Evolutionary conservation across 768 basidiomycete species (phyloP).

Genomic region (Boletus reticuloceps): DNA sequence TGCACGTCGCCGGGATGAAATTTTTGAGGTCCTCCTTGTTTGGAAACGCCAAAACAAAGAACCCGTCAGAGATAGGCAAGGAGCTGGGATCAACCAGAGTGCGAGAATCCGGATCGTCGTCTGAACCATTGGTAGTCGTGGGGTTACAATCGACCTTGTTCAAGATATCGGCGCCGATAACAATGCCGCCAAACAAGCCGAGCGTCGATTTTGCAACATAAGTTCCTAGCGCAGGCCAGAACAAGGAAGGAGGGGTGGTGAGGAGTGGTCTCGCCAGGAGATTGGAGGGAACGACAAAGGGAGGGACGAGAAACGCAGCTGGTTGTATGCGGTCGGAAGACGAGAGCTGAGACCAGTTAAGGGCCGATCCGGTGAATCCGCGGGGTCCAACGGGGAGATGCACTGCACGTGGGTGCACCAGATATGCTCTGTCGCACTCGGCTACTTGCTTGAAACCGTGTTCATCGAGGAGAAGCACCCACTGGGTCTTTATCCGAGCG

Average conservation of each 20-base stretch:
- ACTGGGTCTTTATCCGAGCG: slow-evolving; percentile 42
- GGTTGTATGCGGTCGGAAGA: slow-evolving; percentile 32
- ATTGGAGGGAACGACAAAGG: slow-evolving; percentile 47
- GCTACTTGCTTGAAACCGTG: slow-evolving; percentile 38
- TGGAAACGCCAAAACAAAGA: slow-evolving; percentile 38
- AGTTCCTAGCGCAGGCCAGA: slow-evolving; percentile 25
- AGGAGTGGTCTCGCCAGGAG: slow-evolving; percentile 23
- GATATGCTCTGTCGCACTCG: slow-evolving; percentile 31
- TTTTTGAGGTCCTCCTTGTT: slow-evolving; percentile 31
- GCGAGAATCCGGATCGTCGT: not conserved
- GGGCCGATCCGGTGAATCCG: slow-evolving; percentile 26
- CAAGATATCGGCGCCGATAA: slow-evolving; percentile 21
- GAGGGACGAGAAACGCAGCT: slow-evolving; percentile 57
- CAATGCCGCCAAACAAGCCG: slow-evolving; percentile 39
- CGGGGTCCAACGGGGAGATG: slow-evolving; percentile 43
- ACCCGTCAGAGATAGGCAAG: slow-evolving; percentile 12
- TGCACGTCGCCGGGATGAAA: slow-evolving; percentile 37
- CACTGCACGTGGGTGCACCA: slow-evolving; percentile 42
- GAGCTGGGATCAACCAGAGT: not conserved
- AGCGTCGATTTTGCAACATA: slow-evolving; percentile 29
- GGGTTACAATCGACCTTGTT: not conserved
- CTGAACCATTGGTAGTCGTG: not conserved
- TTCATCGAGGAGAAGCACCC: slow-evolving; percentile 53
- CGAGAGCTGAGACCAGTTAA: slow-evolving; percentile 32
- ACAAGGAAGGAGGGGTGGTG: slow-evolving; percentile 12